Conservation (phyloP, 768 basidiomycete species). For the Tulasnella sp. region DNA sequence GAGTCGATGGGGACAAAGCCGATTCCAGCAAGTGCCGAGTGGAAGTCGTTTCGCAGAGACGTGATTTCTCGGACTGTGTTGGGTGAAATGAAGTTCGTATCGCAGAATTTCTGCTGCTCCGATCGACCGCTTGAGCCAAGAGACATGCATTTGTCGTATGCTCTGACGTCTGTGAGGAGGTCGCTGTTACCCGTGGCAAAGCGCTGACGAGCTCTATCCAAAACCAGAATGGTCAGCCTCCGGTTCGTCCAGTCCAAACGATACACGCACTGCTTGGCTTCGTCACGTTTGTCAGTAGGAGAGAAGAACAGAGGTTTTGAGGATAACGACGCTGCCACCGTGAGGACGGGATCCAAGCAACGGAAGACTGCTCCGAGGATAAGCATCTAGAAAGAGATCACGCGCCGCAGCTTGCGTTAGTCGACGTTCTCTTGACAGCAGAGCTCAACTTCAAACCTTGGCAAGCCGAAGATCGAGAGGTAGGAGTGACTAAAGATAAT, state of each 20-base stretch:
- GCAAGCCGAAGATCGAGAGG: slow-evolving; percentile 86
- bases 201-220: slow-evolving; percentile 64
- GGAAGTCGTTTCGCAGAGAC: slow-evolving; percentile 75
- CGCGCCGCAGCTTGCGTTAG: slow-evolving; percentile 18
- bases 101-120: slow-evolving; percentile 65
- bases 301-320: slow-evolving; percentile 84
- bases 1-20: slow-evolving; percentile 64
- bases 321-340: slow-evolving; percentile 79
- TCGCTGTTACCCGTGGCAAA: slow-evolving; percentile 80
- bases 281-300: slow-evolving; percentile 82
- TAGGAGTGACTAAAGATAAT: slow-evolving; percentile 64
- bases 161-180: slow-evolving; percentile 77
- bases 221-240: background rate
- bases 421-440: background rate
- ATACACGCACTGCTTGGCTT: slow-evolving; percentile 65
- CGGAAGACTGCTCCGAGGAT: slow-evolving; percentile 81
- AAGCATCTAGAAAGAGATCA: slow-evolving; percentile 64
- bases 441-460: slow-evolving; percentile 57
- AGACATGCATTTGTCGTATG: slow-evolving; percentile 66
- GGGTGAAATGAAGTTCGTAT: slow-evolving; percentile 80
- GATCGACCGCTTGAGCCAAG: slow-evolving; percentile 58
- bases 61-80: slow-evolving; percentile 76
- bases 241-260: no score
- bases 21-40: slow-evolving; percentile 66
- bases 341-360: slow-evolving; percentile 79